Evolutionary conservation across 352 stramenopile species (phyloP).

Genomic region (Globisporangium alternatum): DNA sequence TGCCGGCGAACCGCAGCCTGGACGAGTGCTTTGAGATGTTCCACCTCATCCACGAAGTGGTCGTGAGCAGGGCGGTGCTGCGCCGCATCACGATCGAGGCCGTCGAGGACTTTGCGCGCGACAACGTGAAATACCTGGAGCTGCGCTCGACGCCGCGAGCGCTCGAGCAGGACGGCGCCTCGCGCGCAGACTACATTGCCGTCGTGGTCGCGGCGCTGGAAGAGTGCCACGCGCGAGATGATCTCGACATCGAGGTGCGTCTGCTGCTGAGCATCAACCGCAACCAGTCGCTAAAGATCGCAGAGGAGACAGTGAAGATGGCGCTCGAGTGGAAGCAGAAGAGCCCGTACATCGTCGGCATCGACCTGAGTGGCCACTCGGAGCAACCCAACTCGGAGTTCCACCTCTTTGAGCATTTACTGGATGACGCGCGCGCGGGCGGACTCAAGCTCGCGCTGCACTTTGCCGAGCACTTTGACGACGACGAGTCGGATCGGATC

Average conservation of each 20-base stretch:
- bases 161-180: slow-evolving; percentile 51
- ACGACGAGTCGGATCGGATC: slow-evolving; percentile 76
- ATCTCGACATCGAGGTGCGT: slow-evolving; percentile 70
- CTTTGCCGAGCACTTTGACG: slow-evolving; percentile 90
- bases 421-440: slow-evolving; percentile 62
- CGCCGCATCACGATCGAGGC: slow-evolving; percentile 69
- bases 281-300: slow-evolving; percentile 59
- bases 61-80: slow-evolving; percentile 63
- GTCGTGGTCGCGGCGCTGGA: slow-evolving; percentile 66
- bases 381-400: slow-evolving; percentile 80
- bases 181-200: slow-evolving; percentile 62
- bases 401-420: slow-evolving; percentile 68
- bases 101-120: slow-evolving; percentile 77
- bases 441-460: slow-evolving; percentile 90
- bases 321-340: slow-evolving; percentile 50
- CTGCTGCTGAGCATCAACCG: slow-evolving; percentile 83
- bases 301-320: slow-evolving; percentile 62
- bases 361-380: slow-evolving; percentile 87
- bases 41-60: slow-evolving; percentile 77
- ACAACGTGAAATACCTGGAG: slow-evolving; percentile 86
- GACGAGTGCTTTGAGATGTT: slow-evolving; percentile 90
- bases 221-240: slow-evolving; percentile 48
- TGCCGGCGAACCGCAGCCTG: slow-evolving; percentile 55
- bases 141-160: slow-evolving; percentile 76
- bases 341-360: slow-evolving; percentile 66